Conservation (phyloP, 2,329 filamentous ascomycete genomes). For the Diaporthe humulicola region DNA sequence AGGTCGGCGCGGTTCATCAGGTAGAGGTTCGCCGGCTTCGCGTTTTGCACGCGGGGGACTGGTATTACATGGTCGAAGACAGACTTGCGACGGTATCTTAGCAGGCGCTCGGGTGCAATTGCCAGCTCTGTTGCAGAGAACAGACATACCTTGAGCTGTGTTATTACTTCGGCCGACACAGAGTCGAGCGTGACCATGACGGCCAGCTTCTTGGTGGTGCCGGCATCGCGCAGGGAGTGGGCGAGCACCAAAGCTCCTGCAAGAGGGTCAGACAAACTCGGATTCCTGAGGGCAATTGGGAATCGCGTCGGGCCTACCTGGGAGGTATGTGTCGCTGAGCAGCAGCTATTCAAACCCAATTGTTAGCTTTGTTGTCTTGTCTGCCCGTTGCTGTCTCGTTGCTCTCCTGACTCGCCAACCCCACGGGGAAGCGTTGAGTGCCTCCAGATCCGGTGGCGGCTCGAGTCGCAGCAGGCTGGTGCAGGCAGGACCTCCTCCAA, state of each 20-base stretch:
- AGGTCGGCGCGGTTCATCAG: constrained; percentile 94
- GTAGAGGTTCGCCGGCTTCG: constrained; percentile 83
- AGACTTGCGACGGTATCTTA: constrained; percentile 62
- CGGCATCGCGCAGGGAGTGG: constrained; percentile 93
- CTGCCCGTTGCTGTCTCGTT: constrained; percentile 30
- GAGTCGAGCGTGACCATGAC: constrained; percentile 86
- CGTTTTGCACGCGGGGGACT: constrained; percentile 83
- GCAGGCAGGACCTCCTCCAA: constrained; percentile 1
- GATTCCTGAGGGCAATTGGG: constrained; percentile 42
- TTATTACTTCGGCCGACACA: constrained; percentile 80
- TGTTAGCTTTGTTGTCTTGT: constrained; percentile 40
- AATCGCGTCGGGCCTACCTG: constrained; percentile 71
- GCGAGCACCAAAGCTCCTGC: constrained; percentile 92
- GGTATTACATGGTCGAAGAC: constrained; percentile 92
- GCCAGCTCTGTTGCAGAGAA: neutral
- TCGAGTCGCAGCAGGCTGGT: neutral
- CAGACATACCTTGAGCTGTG: constrained; percentile 78
- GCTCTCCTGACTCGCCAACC: constrained; percentile 27
- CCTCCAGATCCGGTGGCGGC: neutral
- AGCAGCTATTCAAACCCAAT: constrained; percentile 75
- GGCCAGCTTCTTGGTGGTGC: constrained; percentile 86
- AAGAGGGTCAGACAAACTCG: constrained; percentile 23
- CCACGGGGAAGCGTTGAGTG: constrained; percentile 12
- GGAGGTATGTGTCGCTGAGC: constrained; percentile 91
- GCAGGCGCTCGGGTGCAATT: constrained; percentile 30